Base-by-base conservation (phyloP, 2,329 filamentous ascomycete species). In the Aureobasidium sp. region DNA sequence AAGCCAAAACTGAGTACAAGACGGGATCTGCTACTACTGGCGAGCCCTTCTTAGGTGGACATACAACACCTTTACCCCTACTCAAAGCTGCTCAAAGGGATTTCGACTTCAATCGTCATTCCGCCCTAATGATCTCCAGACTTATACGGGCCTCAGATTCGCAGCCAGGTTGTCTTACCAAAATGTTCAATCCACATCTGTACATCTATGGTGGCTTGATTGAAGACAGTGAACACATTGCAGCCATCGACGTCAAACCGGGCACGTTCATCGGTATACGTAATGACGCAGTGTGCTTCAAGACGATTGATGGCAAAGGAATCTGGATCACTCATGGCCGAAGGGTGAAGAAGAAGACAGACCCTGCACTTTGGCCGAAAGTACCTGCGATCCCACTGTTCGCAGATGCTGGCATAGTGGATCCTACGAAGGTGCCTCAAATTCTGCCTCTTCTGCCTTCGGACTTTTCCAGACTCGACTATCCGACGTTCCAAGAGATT, bases 291-390 rank as follows among this genome's bases (percentile, higher is more conserved):
- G 48, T 71, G 3, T 77, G 76, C 66, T 66, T 78, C 41, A 69
- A 71, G 5, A 75, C 76, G 0, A 69, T 69, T 39, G 75, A 78
- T 49, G 69, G 71, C 47, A 74, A 72, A 30, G 76, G 74, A 36
- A 63, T 78, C 47, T 78, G 75, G 76, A 73, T 78, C 63, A 75
- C 74, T 0, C 75, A 77, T 61, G 61, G 76, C 8, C 71, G 76
- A 25, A 69, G 73, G 5, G 68, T 73, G 49, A 77, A 76, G 68
- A 67, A 66, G 49, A 75, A 73, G 65, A 64, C 66, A 7, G 75
- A 76, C 63, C 65, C 68, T 29, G 69, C 73, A 21, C 68, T 77
- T 7, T 77, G 74, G 74, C 75, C 75, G 29, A 78, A 78, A 55
- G 72, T 76, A 0, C 74, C 75, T 0, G 75, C 75, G 0, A 69